Base-by-base conservation (phyloP, 768 basidiomycete species). In the Lyophyllum semitale region DNA sequence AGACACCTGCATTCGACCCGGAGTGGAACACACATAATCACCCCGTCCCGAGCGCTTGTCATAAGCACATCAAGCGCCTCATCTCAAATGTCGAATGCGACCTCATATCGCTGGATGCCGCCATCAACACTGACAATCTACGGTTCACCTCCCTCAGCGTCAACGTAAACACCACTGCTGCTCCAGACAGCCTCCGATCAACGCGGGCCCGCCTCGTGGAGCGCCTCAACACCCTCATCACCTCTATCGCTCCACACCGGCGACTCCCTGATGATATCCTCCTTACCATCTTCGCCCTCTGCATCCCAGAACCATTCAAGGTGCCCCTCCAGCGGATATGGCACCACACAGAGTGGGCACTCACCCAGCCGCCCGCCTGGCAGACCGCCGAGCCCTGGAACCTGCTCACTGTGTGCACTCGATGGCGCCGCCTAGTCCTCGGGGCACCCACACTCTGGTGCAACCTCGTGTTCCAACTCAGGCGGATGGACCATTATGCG, bases 321-420 rank as follows among this genome's bases (percentile, higher is more conserved):
- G 27, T 52, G 27, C 51, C 40, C 25, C 27, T 52, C 15, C 51
- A 18, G 11, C 27, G 17, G n/a, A 5, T 32, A 6, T 43, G 30
- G 27, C 18, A 27, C 2, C 37, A 23, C 17, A 20, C 30, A 8
- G 32, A 35, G n/a, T 25, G 17, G n/a, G 1, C 30, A 13, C 2
- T 27, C 12, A 22, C 51, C 4, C 7, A 43, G 3, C 18, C 29
- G 18, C n/a, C 29, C 8, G 32, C n/a, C 29, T 52, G 40, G 41
- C 29, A 52, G 27, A 52, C 26, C 3, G 29, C 32, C 8, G 18
- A 13, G 40, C 51, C 51, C 8, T 52, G 51, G 51, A 52, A 52
- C 23, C 22, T 52, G 20, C 51, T 52, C 11, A 18, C 41, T 12
- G 51, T 52, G 41, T 52, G 41, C 42, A 22, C 18, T 3, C 41